Evolutionary conservation across 129 eudicot species (phyloP), one percentile per base, ranked within the genome.

Genomic region (Artemisia tridentata): DNA sequence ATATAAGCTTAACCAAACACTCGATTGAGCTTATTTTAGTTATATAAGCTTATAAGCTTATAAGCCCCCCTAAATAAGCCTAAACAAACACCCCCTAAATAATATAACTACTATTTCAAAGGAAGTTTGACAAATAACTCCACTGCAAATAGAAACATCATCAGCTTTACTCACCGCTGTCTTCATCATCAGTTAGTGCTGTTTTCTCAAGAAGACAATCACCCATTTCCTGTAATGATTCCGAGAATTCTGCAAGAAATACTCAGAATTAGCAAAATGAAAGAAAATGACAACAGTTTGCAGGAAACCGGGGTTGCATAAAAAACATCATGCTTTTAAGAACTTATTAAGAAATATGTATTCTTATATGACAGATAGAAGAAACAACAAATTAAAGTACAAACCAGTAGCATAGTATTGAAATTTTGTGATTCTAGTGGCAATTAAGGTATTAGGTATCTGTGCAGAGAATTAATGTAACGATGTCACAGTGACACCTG

Each of bases 141-240:
- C 2, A 49, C 11, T 43, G 60, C 19, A 65, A 55, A 72, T 11
- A 67, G 38, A 79, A 54, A 47, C 64, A 72, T 34, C 38, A 70
- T 48, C 56, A 69, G 69, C 29, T 41, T 31, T 43, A 72, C 92
- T 83, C 63, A 92, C 98, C 95, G 70, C 86, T 83, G 62, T 89
- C 98, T 80, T 92, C 98, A 51, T 89, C 96, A 27, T 92, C 98
- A 68, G 75, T 92, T 17, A 85, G 68, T 55, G 95, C 88, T 6
- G 91, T 84, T 71, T 92, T 92, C 72, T 87, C 95, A 61, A 92
- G 91, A 88, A 92, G 95, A 73, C 96, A 89, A 76, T 77, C 91
- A 49, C 98, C 98, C 95, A 92, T 89, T 78, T 89, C 96, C 73
- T 75, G 61, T 27, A 92, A 73, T 11, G 98, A 92, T 70, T 92